Base-by-base conservation (phyloP, 2,329 filamentous ascomycete genomes). In the Didymella pinodella region DNA sequence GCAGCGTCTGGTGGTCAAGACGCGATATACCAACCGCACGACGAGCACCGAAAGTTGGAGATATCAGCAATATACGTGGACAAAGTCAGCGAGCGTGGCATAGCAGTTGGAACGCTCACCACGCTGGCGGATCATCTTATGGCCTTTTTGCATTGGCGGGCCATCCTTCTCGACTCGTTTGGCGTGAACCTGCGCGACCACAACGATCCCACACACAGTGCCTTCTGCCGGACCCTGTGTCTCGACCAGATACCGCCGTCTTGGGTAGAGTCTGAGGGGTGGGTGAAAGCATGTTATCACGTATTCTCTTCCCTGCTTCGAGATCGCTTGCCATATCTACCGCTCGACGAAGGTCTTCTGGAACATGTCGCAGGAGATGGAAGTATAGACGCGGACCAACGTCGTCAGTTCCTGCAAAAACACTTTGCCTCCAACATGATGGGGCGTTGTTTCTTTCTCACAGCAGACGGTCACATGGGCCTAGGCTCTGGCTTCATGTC, bases 401-500 rank as follows among this genome's bases (percentile, higher is more conserved):
- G 45, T 1, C 34, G 52, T 6, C 26, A 25, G 2, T 18, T 48
- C 3, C 52, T 54, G 8, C 12, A 7, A 5, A 28, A 20, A 16
- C 12, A 32, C 18, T 54, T 54, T 4, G 16, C 7, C 4, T 6
- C 1, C 2, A 18, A 48, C 8, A 54, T 48, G 52, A 48, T 48
- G 45, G 52, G 52, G 1, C 45, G 52, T 5, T 14, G 41, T 4
- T 48, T 43, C 45, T 26, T 38, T n/a, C n/a, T 40, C 4, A 32
- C 31, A 3, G 31, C 14, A 14, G 12, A 32, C 4, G 31, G 31
- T 16, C 12, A 32, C 3, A 36, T 54, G 7, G 32, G 75, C 1
- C 63, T 79, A 52, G 76, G 77, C 0, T 69, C 75, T 0, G 74
- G 73, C 0, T 73, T 70, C 40, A 72, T 78, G 68, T 51, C 46